A percentile compares a stretch with the other conserved stretches of the same genome.
Evolutionary conservation across 1,284 basidiomycete species (phyloP).

Genomic region (Salmacisia buchloeana): DNA sequence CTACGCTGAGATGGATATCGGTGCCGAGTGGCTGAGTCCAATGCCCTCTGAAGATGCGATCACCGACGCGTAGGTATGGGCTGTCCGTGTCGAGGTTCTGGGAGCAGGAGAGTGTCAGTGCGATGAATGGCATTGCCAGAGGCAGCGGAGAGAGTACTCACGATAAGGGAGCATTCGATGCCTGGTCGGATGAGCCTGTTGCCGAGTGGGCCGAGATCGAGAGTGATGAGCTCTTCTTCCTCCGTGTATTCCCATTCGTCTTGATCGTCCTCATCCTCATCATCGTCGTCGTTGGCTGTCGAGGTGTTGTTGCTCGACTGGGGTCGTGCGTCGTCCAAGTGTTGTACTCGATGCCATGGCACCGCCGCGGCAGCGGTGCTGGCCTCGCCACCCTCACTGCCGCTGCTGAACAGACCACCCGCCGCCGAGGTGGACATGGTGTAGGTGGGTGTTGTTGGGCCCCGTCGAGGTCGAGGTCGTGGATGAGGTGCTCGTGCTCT

Average conservation of each 20-base stretch:
- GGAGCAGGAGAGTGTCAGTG: neutral
- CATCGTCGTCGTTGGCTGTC: neutral
- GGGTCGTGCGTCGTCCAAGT: too few relatives aligned
- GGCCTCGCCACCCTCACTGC: too few relatives aligned
- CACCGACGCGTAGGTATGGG: neutral
- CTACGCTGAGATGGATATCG: constrained; percentile 5
- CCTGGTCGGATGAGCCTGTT: neutral
- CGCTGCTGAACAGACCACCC: too few relatives aligned
- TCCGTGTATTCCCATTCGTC: constrained; percentile 4
- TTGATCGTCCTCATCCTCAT: neutral
- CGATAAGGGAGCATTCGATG: neutral
- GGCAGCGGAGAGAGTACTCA: neutral
- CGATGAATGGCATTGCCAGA: too few relatives aligned
- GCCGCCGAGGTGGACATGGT: too few relatives aligned
- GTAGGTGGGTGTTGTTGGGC: too few relatives aligned
- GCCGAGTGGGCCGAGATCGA: neutral
- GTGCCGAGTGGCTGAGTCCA: neutral
- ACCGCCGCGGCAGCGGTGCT: too few relatives aligned
- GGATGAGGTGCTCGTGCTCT: too few relatives aligned
- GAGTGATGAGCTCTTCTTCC: constrained; percentile 3
- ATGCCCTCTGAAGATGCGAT: neutral
- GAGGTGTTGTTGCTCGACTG: neutral
- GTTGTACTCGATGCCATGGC: too few relatives aligned
- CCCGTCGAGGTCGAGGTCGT: too few relatives aligned
- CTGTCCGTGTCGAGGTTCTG: neutral